Evolutionary conservation across 768 basidiomycete species (phyloP).

Genomic region (Phylloporus sp.): DNA sequence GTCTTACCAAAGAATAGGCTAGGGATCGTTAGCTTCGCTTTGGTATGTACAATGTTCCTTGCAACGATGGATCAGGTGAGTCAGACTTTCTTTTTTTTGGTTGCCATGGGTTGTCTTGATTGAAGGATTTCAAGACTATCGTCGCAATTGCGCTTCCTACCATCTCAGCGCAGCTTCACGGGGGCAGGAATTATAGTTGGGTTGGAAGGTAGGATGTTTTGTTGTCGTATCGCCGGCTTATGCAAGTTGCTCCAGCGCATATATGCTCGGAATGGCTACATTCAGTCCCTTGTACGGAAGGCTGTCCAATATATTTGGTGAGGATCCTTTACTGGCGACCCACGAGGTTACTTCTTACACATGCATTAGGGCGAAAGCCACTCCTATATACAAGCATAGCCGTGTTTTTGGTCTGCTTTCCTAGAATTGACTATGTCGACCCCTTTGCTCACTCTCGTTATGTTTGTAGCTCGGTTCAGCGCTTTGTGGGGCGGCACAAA

Average conservation of each 20-base stretch:
- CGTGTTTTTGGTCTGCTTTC: slow-evolving; percentile 54
- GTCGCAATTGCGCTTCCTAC: slow-evolving; percentile 69
- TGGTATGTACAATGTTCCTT: slow-evolving; percentile 25
- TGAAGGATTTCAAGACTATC: slow-evolving; percentile 40
- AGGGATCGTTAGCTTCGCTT: slow-evolving; percentile 20
- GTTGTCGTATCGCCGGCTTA: background rate
- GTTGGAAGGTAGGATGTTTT: slow-evolving; percentile 49
- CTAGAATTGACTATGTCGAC: background rate
- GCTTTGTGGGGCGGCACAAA: slow-evolving; percentile 76
- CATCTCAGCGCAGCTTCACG: slow-evolving; percentile 59
- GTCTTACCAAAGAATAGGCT: slow-evolving; percentile 36
- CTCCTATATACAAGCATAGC: slow-evolving; percentile 58
- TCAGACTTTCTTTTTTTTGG: background rate
- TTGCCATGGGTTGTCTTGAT: background rate
- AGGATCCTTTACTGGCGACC: background rate
- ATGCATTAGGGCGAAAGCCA: slow-evolving; percentile 52
- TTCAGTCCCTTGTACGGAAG: slow-evolving; percentile 73
- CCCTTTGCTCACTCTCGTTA: background rate
- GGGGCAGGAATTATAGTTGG: slow-evolving; percentile 63
- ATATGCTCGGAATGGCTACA: slow-evolving; percentile 62
- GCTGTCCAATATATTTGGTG: slow-evolving; percentile 52
- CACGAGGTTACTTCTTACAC: background rate
- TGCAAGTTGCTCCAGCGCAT: slow-evolving; percentile 43
- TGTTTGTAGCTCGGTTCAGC: slow-evolving; percentile 68
- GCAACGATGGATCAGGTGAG: slow-evolving; percentile 55